These are phyloP conservation scores for Fusarium sp. DNA, from an alignment of 2,329 filamentous ascomycete genomes.

Conservation along the genomic window DNA sequence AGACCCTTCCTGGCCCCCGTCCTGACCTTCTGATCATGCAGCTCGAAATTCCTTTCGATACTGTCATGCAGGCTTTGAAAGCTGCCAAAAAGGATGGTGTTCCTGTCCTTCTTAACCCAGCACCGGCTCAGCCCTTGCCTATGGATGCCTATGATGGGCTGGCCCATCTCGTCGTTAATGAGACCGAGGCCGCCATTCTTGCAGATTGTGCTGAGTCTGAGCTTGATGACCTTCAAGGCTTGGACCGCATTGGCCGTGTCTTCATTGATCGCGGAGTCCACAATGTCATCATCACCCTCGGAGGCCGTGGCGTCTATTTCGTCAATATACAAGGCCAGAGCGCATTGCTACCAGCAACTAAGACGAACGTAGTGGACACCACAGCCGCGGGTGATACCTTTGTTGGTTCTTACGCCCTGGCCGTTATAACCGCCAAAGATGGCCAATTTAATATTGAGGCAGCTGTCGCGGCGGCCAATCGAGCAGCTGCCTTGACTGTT, in stretches of 20 bases:
- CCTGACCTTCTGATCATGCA: constrained; percentile 79
- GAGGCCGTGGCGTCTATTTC: constrained; percentile 81
- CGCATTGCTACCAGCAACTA: constrained; percentile 70
- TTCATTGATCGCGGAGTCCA: constrained; percentile 78
- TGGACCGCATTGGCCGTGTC: constrained; percentile 61
- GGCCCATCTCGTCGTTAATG: constrained; percentile 87
- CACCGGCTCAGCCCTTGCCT: constrained; percentile 78
- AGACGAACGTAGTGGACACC: constrained; percentile 86
- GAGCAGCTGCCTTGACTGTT: constrained; percentile 57
- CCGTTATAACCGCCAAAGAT: constrained; percentile 65
- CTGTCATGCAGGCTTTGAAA: constrained; percentile 70
- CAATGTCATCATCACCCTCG: constrained; percentile 87
- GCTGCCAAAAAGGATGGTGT: constrained; percentile 62
- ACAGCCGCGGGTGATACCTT: constrained; percentile 96
- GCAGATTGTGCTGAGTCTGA: constrained; percentile 65
- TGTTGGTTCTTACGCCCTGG: constrained; percentile 86
- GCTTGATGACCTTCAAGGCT: constrained; percentile 59
- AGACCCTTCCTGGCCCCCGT: constrained; percentile 48
- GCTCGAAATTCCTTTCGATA: constrained; percentile 78
- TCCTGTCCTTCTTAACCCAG: constrained; percentile 85
- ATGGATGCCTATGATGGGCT: constrained; percentile 73
- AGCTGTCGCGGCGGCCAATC: constrained; percentile 67
- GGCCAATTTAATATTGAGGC: constrained; percentile 64
- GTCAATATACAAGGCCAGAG: constrained; percentile 57
- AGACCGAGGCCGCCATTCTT: constrained; percentile 85